A percentile compares a stretch with the other conserved stretches of the same genome.
phyloP scores from a whole-genome alignment of 768 basidiomycete genomes.

The Cystofilobasidium macerans region DNA sequence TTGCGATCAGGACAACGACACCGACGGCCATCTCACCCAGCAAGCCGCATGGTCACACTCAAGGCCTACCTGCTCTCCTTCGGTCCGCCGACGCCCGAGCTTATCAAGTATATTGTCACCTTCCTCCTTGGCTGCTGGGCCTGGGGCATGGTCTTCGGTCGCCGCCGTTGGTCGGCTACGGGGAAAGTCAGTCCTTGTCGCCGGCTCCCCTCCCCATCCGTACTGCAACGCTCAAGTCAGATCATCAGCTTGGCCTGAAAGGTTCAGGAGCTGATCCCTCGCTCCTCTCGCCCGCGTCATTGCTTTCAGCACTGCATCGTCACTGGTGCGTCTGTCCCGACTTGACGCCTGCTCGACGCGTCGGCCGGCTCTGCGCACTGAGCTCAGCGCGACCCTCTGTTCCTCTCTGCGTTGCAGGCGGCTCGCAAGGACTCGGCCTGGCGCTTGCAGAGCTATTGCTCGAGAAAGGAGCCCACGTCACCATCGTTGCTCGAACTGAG shows the following conservation, averaged over 20 bases:
- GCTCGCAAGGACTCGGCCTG: slow-evolving; percentile 68
- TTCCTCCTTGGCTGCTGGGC: background rate
- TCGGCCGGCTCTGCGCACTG: background rate
- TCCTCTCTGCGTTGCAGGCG: slow-evolving; percentile 46
- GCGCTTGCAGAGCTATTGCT: slow-evolving; percentile 58
- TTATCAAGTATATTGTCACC: background rate
- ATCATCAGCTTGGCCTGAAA: too few relatives aligned
- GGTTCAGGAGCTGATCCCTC: background rate
- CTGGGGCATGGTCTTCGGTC: slow-evolving; percentile 10
- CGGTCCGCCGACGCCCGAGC: background rate
- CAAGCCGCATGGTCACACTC: background rate
- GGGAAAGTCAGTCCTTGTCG: background rate
- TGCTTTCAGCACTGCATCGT: slow-evolving; percentile 62
- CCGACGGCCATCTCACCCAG: too few relatives aligned
- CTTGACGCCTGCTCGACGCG: background rate
- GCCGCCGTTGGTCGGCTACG: background rate
- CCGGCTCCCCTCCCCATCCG: background rate
- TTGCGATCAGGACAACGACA: too few relatives aligned
- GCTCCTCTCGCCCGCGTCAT: background rate
- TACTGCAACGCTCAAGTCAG: too few relatives aligned
- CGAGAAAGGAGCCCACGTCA: slow-evolving; percentile 63
- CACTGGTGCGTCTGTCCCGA: slow-evolving; percentile 52
- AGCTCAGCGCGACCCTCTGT: background rate
- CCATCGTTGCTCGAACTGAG: slow-evolving; percentile 70
- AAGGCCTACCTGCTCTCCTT: background rate